Evolutionary conservation across 768 basidiomycete species (phyloP).

Genomic region (Cubamyces lactineus): DNA sequence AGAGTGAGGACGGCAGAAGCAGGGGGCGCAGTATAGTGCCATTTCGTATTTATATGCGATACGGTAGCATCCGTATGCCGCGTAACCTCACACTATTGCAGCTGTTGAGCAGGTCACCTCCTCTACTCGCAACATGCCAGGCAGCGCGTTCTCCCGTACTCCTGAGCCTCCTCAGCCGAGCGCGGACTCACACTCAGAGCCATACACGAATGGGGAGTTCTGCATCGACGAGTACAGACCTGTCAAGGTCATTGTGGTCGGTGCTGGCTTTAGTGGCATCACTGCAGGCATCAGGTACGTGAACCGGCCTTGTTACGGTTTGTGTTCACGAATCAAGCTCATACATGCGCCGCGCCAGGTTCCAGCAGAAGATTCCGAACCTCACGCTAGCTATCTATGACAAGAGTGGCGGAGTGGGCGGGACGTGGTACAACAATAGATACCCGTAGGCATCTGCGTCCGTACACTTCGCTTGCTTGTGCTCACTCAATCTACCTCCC

Average conservation of each 20-base stretch:
- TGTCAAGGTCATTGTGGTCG: slow-evolving; percentile 58
- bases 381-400: slow-evolving; percentile 56
- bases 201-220: slow-evolving; percentile 44
- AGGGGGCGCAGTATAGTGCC: no score
- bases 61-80: no score
- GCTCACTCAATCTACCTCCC: neutral
- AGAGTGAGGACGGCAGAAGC: no score
- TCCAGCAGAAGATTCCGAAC: slow-evolving; percentile 42
- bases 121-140: neutral
- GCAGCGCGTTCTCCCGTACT: neutral
- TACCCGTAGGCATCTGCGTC: slow-evolving; percentile 40
- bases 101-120: neutral
- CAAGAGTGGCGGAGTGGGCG: slow-evolving; percentile 44
- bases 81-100: neutral
- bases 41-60: no score
- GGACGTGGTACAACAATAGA: slow-evolving; percentile 58
- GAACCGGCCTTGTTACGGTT: neutral
- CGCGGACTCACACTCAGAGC: neutral
- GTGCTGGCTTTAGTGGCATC: slow-evolving; percentile 64
- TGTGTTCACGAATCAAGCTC: no score
- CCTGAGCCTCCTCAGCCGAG: neutral
- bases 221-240: slow-evolving; percentile 56
- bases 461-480: neutral
- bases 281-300: slow-evolving; percentile 56
- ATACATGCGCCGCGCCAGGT: neutral